Evolutionary conservation across 768 basidiomycete genomes (phyloP).

Genomic region (Pulveroboletus sp.): DNA sequence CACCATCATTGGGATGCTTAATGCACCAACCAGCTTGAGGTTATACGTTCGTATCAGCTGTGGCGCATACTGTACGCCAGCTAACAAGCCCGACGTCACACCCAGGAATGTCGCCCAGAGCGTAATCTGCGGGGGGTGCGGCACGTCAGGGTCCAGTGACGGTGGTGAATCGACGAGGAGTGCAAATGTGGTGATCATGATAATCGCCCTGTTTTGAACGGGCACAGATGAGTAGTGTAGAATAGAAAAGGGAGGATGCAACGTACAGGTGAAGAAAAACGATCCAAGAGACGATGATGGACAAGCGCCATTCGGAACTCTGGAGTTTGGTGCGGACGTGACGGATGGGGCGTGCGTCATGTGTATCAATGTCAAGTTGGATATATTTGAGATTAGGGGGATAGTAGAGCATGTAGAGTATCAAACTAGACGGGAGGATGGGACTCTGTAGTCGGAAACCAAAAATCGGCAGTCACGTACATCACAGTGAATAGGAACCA

Average conservation of each 20-base stretch:
- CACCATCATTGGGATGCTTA: constrained; percentile 94
- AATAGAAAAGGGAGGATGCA: background rate
- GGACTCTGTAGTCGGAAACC: background rate
- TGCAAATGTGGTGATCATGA: constrained; percentile 58
- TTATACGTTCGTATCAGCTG: constrained; percentile 81
- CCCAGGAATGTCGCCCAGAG: constrained; percentile 89
- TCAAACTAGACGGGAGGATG: constrained; percentile 49
- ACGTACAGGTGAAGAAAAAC: constrained; percentile 73
- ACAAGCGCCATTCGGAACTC: constrained; percentile 75
- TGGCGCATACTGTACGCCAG: constrained; percentile 84
- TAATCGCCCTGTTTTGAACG: constrained; percentile 32
- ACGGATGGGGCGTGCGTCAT: constrained; percentile 40
- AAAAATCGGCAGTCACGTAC: constrained; percentile 44
- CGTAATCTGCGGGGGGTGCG: constrained; percentile 37
- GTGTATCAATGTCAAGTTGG: constrained; percentile 39
- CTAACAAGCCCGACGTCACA: constrained; percentile 71
- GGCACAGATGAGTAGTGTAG: background rate
- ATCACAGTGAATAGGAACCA: constrained; percentile 84
- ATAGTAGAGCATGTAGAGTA: constrained; percentile 92
- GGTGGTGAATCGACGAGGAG: constrained; percentile 48
- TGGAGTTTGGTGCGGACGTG: constrained; percentile 47
- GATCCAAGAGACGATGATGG: constrained; percentile 70
- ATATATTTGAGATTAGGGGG: constrained; percentile 79
- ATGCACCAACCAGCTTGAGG: constrained; percentile 80
- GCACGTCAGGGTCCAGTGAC: constrained; percentile 33